Percentiles rank a stretch among this genome's conserved stretches.
Evolutionary conservation across 257 asterid species (phyloP).

Genomic region (Solanum pennellii): DNA sequence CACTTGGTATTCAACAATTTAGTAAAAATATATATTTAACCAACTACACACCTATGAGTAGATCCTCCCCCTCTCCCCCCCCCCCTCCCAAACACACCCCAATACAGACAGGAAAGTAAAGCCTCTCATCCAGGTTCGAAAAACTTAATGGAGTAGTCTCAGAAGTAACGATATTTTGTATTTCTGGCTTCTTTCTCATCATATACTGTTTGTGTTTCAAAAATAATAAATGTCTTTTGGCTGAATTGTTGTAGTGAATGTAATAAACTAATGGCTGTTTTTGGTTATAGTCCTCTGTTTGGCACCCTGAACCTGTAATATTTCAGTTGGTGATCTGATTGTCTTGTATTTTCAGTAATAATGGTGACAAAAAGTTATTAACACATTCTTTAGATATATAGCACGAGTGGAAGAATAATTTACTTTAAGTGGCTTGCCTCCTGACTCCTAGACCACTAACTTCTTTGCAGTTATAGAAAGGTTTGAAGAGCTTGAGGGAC

Average conservation of each 20-base stretch:
- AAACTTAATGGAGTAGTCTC: not conserved
- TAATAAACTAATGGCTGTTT: not conserved
- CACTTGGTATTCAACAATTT: not conserved
- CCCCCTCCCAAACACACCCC: not conserved
- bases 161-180: not conserved
- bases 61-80: not conserved
- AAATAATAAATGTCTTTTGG: not conserved
- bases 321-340: not conserved
- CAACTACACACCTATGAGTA: not conserved
- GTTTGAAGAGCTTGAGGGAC: conserved; percentile 69
- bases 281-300: not conserved
- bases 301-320: not conserved
- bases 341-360: not conserved
- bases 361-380: not conserved
- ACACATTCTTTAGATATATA: not conserved
- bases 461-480: conserved; percentile 61
- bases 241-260: not conserved
- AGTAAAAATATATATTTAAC: not conserved
- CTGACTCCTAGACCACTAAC: not conserved
- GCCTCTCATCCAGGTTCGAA: not conserved
- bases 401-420: not conserved
- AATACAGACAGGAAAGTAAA: not conserved
- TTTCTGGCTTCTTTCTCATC: not conserved
- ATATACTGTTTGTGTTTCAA: not conserved
- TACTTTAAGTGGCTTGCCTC: not conserved